A percentile compares a stretch with the other conserved stretches of the same genome.
Evolutionary conservation across 371 early-diverging fungal genomes (phyloP).

Genomic region (Mucor irregularis): DNA sequence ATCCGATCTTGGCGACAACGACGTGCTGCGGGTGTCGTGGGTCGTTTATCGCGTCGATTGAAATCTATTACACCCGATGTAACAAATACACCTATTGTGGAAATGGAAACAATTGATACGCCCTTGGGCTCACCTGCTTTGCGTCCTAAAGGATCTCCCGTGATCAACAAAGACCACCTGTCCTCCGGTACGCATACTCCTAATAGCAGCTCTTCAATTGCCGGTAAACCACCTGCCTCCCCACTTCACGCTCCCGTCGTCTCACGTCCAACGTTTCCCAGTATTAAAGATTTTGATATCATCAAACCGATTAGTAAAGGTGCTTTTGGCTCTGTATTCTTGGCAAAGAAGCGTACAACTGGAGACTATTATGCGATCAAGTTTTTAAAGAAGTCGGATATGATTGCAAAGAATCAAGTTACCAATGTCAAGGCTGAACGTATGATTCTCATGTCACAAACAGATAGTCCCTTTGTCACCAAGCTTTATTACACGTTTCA

Average conservation of each 20-base stretch:
- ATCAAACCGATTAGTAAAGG: constrained; percentile 93
- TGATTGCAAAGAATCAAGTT: constrained; percentile 92
- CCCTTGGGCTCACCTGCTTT: constrained; percentile 35
- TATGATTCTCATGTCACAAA: constrained; percentile 81
- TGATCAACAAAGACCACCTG: constrained; percentile 2
- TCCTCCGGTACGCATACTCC: constrained; percentile 20
- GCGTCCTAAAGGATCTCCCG: constrained; percentile 15
- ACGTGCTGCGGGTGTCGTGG: constrained; percentile 14
- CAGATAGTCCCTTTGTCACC: constrained; percentile 93
- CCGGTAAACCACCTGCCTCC: constrained; percentile 38
- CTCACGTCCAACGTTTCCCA: constrained; percentile 48
- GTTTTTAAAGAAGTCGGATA: constrained; percentile 85
- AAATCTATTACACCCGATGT: constrained; percentile 24
- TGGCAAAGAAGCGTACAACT: constrained; percentile 84
- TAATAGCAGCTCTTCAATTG: constrained; percentile 2
- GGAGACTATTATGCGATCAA: constrained; percentile 92
- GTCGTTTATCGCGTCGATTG: constrained; percentile 17
- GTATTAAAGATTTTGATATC: constrained; percentile 90
- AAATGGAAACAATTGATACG: constrained; percentile 45
- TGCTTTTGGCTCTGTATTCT: constrained; percentile 88
- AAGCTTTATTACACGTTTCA: constrained; percentile 94
- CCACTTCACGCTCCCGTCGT: constrained; percentile 47
- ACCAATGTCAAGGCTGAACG: constrained; percentile 89
- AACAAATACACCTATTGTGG: constrained; percentile 33
- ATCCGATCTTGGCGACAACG: constrained; percentile 29